Conservation (phyloP, 306 rosid genomes). For the Ammopiptanthus mongolicus region DNA sequence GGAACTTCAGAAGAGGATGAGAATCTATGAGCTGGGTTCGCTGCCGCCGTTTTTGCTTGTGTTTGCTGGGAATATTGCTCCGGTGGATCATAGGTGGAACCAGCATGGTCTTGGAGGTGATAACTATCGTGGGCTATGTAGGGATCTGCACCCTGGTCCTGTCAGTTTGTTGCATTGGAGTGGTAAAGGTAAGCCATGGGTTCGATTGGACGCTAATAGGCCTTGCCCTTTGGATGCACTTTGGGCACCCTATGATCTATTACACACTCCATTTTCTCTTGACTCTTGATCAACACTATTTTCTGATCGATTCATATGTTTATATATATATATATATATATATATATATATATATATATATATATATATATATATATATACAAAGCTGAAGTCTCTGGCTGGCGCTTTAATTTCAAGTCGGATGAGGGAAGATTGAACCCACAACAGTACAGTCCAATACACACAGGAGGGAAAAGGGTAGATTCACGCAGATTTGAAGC, state of each 20-base stretch:
- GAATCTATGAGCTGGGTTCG: slow-evolving; percentile 80
- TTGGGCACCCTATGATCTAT: slow-evolving; percentile 89
- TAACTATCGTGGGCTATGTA: slow-evolving; percentile 68
- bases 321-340: neutral
- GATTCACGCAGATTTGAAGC: slow-evolving; percentile 3
- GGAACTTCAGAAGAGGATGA: slow-evolving; percentile 75
- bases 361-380: neutral
- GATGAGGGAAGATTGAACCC: neutral
- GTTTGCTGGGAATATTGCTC: slow-evolving; percentile 63
- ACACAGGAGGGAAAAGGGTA: no score
- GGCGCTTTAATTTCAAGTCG: neutral
- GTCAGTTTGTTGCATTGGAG: slow-evolving; percentile 95
- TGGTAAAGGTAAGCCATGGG: slow-evolving; percentile 97
- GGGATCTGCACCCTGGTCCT: slow-evolving; percentile 84
- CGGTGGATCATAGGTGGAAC: slow-evolving; percentile 86
- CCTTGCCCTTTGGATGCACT: slow-evolving; percentile 89
- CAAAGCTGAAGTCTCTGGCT: neutral
- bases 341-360: neutral
- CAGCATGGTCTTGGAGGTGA: slow-evolving; percentile 91
- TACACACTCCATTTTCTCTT: slow-evolving; percentile 65
- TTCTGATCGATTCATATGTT: neutral
- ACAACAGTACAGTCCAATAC: neutral
- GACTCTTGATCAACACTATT: slow-evolving; percentile 43
- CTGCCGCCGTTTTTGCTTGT: slow-evolving; percentile 78
- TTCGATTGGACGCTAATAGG: slow-evolving; percentile 70